phyloP scores from a whole-genome alignment of 192 early-diverging fungal species.

The Backusella morwellensis region DNA sequence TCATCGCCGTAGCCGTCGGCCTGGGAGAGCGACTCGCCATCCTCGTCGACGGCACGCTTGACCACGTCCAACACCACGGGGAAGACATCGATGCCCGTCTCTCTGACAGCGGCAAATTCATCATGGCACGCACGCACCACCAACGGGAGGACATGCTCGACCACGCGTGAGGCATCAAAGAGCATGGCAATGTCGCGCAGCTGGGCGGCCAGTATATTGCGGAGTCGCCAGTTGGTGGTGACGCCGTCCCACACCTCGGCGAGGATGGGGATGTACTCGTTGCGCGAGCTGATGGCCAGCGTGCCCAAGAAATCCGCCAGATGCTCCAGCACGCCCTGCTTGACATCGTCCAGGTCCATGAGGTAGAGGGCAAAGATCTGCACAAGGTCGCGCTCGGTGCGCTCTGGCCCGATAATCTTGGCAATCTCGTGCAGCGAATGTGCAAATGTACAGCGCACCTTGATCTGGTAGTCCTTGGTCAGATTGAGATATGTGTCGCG shows the following conservation, averaged over 20 bases:
- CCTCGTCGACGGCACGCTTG: slow-evolving; percentile 31
- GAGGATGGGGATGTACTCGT: slow-evolving; percentile 62
- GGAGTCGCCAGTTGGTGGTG: slow-evolving; percentile 66
- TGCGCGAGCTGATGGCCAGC: slow-evolving; percentile 55
- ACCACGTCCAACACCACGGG: slow-evolving; percentile 33
- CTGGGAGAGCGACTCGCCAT: slow-evolving; percentile 18
- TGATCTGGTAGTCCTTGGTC: slow-evolving; percentile 46
- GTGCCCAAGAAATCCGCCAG: slow-evolving; percentile 63
- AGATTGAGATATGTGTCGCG: slow-evolving; percentile 40
- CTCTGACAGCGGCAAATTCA: slow-evolving; percentile 47
- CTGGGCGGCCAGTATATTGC: slow-evolving; percentile 69
- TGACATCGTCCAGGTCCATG: slow-evolving; percentile 62
- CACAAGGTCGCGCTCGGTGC: slow-evolving; percentile 48
- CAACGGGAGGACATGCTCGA: slow-evolving; percentile 65
- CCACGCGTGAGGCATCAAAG: slow-evolving; percentile 53
- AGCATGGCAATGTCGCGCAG: slow-evolving; percentile 59
- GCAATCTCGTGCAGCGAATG: slow-evolving; percentile 59
- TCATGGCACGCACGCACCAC: slow-evolving; percentile 54
- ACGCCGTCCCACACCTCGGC: slow-evolving; percentile 66
- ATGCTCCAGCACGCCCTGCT: slow-evolving; percentile 63
- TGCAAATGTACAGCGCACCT: slow-evolving; percentile 50
- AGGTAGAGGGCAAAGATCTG: slow-evolving; percentile 51
- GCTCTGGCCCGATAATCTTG: slow-evolving; percentile 46
- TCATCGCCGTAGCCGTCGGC: slow-evolving; percentile 22
- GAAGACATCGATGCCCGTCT: slow-evolving; percentile 45